Evolutionary conservation across 192 early-diverging fungal genomes (phyloP), one percentile per base, ranked within the genome.

Genomic region (Lunasporangiospora selenospora): DNA sequence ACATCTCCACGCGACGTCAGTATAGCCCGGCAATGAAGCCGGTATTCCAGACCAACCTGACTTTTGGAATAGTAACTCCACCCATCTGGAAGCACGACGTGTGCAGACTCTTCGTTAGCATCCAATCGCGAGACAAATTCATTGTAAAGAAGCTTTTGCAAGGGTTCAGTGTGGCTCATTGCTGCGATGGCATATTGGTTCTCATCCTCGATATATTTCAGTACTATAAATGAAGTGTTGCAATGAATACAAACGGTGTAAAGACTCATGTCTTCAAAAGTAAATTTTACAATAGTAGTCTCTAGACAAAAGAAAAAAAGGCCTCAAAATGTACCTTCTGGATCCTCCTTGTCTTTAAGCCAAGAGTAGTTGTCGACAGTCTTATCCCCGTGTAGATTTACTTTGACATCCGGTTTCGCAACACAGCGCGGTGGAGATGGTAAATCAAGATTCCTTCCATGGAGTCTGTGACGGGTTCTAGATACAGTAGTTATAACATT

Each of bases 121-220:
- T 87, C 82, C 11, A 87, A 43, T 15, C 85, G 65, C n/a, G 80
- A 81, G 16, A 87, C 80, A 67, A 87, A 87, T 53, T 87, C 85
- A 55, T 81, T 85, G 56, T 86, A 87, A 18, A 86, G 62, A n/a
- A 81, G 45, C 24, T 76, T 79, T 53, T 84, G 84, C 21, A 87
- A 50, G 2, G 84, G 77, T 26, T 77, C 80, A 2, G 84, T 80
- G 48, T 75, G 67, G 38, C 64, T 75, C 21, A 87, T 60, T 15
- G 84, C 49, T n/a, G 62, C 65, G 24, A 60, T 42, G 1, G 85
- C 54, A 50, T 87, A 87, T 5, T 75, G 66, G 54, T 87, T 87
- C 40, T 87, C 85, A 6, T 71, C 61, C 9, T 81, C 67, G 18
- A 87, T 85, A 45, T 87, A 86, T 37, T 81, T 73, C 10, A 87